Conservation (phyloP, 2,329 filamentous ascomycete genomes). For the Escovopsis sp. region DNA sequence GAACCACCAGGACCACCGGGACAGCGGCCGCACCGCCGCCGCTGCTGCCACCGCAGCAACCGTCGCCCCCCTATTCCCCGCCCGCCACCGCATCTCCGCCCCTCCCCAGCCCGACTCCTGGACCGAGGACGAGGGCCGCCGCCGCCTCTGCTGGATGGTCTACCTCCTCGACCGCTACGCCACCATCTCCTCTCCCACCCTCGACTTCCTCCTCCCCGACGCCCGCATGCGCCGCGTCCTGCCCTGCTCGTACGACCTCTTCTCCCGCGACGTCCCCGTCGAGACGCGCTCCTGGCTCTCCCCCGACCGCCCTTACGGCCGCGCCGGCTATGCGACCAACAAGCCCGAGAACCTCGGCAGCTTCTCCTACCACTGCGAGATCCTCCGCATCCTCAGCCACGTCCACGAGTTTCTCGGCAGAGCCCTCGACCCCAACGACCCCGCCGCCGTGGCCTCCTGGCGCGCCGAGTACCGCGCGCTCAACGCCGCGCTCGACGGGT, state of each 20-base stretch:
- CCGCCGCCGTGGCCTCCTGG: conserved; percentile 24
- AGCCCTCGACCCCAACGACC: conserved; percentile 23
- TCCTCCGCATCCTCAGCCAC: conserved; percentile 26
- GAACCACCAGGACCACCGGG: too few species aligned
- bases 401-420: conserved; percentile 27
- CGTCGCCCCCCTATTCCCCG: conserved; percentile 12
- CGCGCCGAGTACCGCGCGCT: conserved; percentile 25
- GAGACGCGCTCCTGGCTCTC: conserved; percentile 21
- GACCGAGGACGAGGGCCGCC: conserved; percentile 28
- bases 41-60: too few species aligned
- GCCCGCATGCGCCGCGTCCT: conserved; percentile 23
- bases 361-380: conserved; percentile 30
- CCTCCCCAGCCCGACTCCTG: conserved; percentile 23
- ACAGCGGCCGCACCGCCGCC: conserved; percentile 9
- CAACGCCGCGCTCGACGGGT: conserved; percentile 23
- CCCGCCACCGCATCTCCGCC: conserved; percentile 19
- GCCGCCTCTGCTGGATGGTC: conserved; percentile 29
- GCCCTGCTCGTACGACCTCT: conserved; percentile 28
- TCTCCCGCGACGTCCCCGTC: conserved; percentile 27
- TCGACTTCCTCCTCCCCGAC: conserved; percentile 27
- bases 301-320: conserved; percentile 11
- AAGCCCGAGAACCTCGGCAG: conserved; percentile 27
- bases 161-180: conserved; percentile 29
- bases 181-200: conserved; percentile 24
- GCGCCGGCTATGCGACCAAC: conserved; percentile 16